Percentiles rank a stretch among this genome's conserved stretches.
These are phyloP conservation scores for Fragilariopsis cylindrus DNA, from an alignment of 108 stramenopile species.

Conservation along the genomic window DNA sequence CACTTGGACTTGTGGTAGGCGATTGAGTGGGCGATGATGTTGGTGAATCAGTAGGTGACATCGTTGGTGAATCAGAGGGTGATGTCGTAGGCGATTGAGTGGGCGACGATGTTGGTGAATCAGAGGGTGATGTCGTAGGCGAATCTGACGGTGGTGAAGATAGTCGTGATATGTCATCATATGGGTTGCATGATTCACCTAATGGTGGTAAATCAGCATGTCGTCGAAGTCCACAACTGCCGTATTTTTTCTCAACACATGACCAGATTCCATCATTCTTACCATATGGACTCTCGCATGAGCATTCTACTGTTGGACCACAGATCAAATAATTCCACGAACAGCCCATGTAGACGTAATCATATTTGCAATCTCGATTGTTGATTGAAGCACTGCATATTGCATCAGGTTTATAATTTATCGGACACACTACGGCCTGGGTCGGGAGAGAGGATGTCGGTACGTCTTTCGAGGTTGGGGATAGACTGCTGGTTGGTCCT, in stretches of 20 bases:
- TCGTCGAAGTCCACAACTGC: neutral
- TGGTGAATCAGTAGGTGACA: too few species aligned
- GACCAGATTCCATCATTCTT: neutral
- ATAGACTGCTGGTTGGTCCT: neutral
- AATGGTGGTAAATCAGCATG: neutral
- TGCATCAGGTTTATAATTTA: neutral
- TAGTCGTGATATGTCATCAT: too few species aligned
- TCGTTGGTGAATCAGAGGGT: too few species aligned
- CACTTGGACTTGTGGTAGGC: too few species aligned
- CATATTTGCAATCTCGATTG: neutral
- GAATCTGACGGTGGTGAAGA: too few species aligned
- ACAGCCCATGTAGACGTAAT: constrained; percentile 9
- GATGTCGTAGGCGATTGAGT: too few species aligned
- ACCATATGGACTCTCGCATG: neutral
- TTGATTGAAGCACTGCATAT: neutral
- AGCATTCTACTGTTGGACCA: neutral
- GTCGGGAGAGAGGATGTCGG: neutral
- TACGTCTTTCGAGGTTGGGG: neutral
- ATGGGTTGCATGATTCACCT: neutral
- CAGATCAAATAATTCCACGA: neutral
- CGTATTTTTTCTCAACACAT: neutral
- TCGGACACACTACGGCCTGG: neutral
- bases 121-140: too few species aligned
- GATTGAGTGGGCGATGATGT: too few species aligned
- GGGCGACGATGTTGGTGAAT: too few species aligned